These are phyloP conservation scores for Phaeomoniella chlamydospora DNA, from an alignment of 2,329 filamentous ascomycete genomes.

Conservation along the genomic window DNA sequence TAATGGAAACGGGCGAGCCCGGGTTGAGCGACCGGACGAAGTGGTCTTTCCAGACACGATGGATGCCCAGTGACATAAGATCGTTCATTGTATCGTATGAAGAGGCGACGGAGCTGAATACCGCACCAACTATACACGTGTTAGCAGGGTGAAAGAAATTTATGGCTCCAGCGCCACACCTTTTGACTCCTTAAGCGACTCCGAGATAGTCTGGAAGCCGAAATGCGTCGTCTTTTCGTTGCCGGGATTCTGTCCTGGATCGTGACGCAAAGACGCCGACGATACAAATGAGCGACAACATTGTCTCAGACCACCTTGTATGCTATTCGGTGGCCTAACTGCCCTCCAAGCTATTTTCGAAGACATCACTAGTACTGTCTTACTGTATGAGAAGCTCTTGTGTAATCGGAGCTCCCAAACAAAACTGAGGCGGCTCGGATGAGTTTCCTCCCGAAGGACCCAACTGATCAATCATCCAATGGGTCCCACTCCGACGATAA, in stretches of 20 bases:
- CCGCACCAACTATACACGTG: constrained; percentile 49
- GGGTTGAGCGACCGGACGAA: constrained; percentile 88
- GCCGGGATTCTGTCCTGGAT: not conserved
- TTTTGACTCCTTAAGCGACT: constrained; percentile 59
- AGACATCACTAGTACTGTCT: not conserved
- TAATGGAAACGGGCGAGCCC: constrained; percentile 30
- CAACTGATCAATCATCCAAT: not conserved
- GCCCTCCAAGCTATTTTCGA: not conserved
- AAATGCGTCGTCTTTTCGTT: constrained; percentile 57
- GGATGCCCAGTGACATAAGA: constrained; percentile 94
- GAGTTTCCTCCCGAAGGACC: no score
- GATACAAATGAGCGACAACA: not conserved
- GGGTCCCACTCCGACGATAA: not conserved
- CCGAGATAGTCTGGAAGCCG: constrained; percentile 72
- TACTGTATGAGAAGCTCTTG: not conserved
- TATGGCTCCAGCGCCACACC: constrained; percentile 23
- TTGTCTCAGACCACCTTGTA: no score
- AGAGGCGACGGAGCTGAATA: constrained; percentile 89
- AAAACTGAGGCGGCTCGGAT: not conserved
- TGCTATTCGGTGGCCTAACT: no score
- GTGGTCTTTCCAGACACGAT: constrained; percentile 93
- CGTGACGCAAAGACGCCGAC: not conserved
- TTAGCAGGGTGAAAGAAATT: not conserved
- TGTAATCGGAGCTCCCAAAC: not conserved
- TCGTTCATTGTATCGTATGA: constrained; percentile 99